A percentile compares a stretch with the other conserved stretches of the same genome.
These are phyloP conservation scores for Striga asiatica DNA, from an alignment of 257 asterid species.

Conservation along the genomic window DNA sequence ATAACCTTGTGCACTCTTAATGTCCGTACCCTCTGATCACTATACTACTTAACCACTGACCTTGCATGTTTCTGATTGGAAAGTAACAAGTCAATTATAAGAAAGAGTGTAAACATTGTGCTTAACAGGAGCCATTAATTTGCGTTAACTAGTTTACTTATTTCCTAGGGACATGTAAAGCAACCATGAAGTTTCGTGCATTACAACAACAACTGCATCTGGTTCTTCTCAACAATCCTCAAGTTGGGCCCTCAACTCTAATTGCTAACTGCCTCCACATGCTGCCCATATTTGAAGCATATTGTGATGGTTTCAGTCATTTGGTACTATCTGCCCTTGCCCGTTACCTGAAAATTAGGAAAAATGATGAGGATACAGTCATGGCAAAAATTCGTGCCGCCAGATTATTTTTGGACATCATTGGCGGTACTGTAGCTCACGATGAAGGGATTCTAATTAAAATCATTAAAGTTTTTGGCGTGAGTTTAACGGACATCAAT, in stretches of 20 bases:
- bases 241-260: constrained; percentile 58
- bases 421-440: constrained; percentile 33
- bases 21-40: too few relatives aligned
- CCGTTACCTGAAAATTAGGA: constrained; percentile 40
- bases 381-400: constrained; percentile 52
- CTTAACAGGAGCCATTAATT: constrained; percentile 1
- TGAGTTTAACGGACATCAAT: constrained; percentile 45
- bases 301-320: constrained; percentile 70
- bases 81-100: too few relatives aligned
- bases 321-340: constrained; percentile 62
- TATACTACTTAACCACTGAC: too few relatives aligned
- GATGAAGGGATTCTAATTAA: constrained; percentile 53
- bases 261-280: constrained; percentile 66
- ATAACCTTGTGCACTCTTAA: constrained; percentile 4
- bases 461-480: constrained; percentile 53
- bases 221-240: constrained; percentile 45
- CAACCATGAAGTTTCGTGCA: constrained; percentile 54
- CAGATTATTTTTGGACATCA: constrained; percentile 41
- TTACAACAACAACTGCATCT: constrained; percentile 55
- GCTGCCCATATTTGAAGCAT: constrained; percentile 43
- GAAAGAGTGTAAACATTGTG: neutral
- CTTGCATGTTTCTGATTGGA: too few relatives aligned
- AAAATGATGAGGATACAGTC: constrained; percentile 29
- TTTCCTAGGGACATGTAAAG: constrained; percentile 65
- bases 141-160: constrained; percentile 5